Conservation (phyloP, 768 basidiomycete genomes). For the Mycena metata region DNA sequence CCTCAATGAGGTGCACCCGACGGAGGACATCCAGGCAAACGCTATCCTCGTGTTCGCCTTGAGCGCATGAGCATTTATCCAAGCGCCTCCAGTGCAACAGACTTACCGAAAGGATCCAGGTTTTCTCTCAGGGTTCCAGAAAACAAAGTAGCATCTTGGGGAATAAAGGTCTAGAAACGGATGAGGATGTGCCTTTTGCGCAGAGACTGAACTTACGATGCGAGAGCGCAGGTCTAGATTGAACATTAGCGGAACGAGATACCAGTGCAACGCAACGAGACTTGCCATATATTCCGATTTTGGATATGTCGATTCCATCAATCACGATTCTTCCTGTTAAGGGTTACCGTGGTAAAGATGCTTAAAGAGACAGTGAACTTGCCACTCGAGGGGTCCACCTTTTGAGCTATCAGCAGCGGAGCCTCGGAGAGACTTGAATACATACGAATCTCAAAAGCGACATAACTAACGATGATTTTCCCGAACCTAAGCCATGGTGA, state of each 20-base stretch:
- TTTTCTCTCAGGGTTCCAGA: slow-evolving; percentile 81
- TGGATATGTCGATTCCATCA: slow-evolving; percentile 90
- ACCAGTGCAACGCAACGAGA: slow-evolving; percentile 2
- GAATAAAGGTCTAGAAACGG: slow-evolving; percentile 75
- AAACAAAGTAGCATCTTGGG: slow-evolving; percentile 84
- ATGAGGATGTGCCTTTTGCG: too few relatives aligned
- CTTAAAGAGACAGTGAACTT: too few relatives aligned
- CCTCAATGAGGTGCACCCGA: slow-evolving; percentile 69
- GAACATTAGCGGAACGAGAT: neutral
- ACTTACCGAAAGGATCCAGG: slow-evolving; percentile 77
- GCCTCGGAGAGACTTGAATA: slow-evolving; percentile 23
- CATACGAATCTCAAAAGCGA: slow-evolving; percentile 82
- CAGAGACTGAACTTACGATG: slow-evolving; percentile 10
- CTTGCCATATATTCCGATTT: slow-evolving; percentile 85
- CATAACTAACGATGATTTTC: slow-evolving; percentile 86
- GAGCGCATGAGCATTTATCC: slow-evolving; percentile 46
- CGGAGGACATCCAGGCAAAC: slow-evolving; percentile 85
- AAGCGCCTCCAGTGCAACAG: neutral
- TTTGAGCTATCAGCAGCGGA: neutral
- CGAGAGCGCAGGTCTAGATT: slow-evolving; percentile 31
- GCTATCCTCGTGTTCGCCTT: slow-evolving; percentile 76
- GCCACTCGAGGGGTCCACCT: slow-evolving; percentile 54
- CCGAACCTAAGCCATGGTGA: slow-evolving; percentile 61
- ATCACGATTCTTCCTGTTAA: slow-evolving; percentile 52
- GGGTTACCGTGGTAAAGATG: too few relatives aligned